Conservation (phyloP, 805 yeast species). For the Candida ovalis region DNA sequence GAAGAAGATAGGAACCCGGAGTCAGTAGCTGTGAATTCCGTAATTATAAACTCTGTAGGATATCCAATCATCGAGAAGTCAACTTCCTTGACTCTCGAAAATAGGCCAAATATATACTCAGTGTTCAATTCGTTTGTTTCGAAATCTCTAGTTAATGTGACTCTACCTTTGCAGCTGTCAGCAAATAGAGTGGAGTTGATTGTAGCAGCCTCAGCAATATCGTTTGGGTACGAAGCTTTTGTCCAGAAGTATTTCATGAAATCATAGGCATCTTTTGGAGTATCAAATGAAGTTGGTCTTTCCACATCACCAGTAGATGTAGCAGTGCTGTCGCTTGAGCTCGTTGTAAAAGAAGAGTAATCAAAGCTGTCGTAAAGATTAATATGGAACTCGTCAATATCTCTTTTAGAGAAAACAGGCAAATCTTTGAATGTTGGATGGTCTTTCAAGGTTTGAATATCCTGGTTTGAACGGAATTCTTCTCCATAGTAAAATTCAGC, state of each 20-base stretch:
- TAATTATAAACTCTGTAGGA: conserved; percentile 9
- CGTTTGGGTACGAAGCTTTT: not conserved
- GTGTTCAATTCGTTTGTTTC: conserved; percentile 23
- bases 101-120: conserved; percentile 23
- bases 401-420: not conserved
- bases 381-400: not conserved
- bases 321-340: not conserved
- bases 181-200: conserved; percentile 22
- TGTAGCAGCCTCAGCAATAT: conserved; percentile 9
- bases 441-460: not conserved
- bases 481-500: not conserved
- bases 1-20: conserved; percentile 11
- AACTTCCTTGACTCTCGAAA: conserved; percentile 10
- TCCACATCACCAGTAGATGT: not conserved
- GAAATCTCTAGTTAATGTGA: conserved; percentile 21
- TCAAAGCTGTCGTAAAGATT: not conserved
- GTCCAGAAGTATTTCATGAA: not conserved
- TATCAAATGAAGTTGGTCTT: not conserved
- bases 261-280: not conserved
- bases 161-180: conserved; percentile 17
- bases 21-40: conserved; percentile 12
- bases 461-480: not conserved
- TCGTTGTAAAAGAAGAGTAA: not conserved
- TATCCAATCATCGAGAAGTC: conserved; percentile 14
- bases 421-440: not conserved